Percentiles rank a stretch among this genome's conserved stretches.
Evolutionary conservation across 1,284 basidiomycete species (phyloP).

Genomic region (Trametes sp.): DNA sequence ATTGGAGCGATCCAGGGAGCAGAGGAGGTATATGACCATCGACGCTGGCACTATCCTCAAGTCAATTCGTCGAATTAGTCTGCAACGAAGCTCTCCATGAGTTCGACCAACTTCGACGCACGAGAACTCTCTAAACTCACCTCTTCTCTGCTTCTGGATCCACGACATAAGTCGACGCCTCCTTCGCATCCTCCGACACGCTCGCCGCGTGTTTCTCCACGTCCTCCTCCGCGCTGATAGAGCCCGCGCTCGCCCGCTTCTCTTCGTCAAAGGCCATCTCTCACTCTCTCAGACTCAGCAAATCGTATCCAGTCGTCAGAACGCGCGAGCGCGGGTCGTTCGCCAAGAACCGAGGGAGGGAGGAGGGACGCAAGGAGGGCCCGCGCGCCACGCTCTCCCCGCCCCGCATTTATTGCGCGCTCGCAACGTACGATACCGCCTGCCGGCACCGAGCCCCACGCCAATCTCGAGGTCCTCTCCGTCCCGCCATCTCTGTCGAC

Average conservation of each 20-base stretch:
- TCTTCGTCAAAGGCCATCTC: constrained; percentile 1
- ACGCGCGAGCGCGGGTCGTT: not conserved
- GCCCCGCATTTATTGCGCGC: constrained; percentile 4
- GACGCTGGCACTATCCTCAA: constrained; percentile 39
- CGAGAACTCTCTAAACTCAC: constrained; percentile 10
- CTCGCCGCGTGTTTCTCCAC: constrained; percentile 21
- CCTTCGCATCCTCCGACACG: constrained; percentile 18
- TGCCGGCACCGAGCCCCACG: not conserved
- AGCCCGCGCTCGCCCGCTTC: constrained; percentile 2
- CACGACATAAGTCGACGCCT: constrained; percentile 17
- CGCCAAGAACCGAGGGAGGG: not conserved
- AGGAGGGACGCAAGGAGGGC: not conserved
- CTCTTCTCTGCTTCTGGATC: constrained; percentile 29
- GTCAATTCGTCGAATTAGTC: constrained; percentile 39
- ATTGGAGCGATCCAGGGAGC: constrained; percentile 49
- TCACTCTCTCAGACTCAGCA: not conserved
- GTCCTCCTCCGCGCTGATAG: constrained; percentile 3
- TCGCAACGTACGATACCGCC: constrained; percentile 10
- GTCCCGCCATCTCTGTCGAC: constrained; percentile 66
- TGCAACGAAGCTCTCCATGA: constrained; percentile 2
- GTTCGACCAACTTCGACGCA: not conserved
- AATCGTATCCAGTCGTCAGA: not conserved
- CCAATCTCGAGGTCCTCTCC: constrained; percentile 40
- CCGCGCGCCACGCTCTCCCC: not conserved
- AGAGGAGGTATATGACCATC: constrained; percentile 47